Percentiles rank a stretch among this genome's conserved stretches.
These are phyloP conservation scores for Aspergillus carlsbadensis DNA, from an alignment of 495 filamentous ascomycete species.

Conservation along the genomic window DNA sequence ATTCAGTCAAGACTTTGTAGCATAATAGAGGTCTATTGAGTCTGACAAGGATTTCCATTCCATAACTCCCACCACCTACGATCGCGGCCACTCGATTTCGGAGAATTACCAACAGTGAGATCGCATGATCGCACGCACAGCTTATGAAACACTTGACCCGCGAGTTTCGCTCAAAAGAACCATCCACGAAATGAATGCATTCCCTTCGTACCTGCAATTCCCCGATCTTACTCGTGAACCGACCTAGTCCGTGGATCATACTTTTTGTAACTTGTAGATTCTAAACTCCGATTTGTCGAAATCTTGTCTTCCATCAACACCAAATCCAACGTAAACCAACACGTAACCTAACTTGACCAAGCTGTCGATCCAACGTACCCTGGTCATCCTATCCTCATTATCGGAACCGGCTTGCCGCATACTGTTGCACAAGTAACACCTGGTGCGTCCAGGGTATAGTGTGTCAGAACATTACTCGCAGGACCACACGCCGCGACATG, in stretches of 20 bases:
- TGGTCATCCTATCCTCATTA: not conserved
- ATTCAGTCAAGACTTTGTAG: slow-evolving; percentile 21
- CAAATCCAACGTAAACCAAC: too few relatives aligned
- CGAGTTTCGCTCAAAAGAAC: not conserved
- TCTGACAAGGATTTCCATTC: slow-evolving; percentile 15
- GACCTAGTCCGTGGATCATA: too few relatives aligned
- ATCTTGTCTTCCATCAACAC: too few relatives aligned
- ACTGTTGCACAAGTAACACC: not conserved
- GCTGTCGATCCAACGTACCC: too few relatives aligned
- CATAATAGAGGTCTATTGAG: slow-evolving; percentile 27
- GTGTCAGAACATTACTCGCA: too few relatives aligned
- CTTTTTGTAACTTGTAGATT: too few relatives aligned
- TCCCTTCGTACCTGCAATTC: too few relatives aligned
- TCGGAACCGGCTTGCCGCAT: slow-evolving; percentile 3
- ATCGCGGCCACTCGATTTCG: not conserved
- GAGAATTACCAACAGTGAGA: not conserved
- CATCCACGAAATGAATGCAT: not conserved
- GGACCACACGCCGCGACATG: too few relatives aligned
- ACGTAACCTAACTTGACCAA: too few relatives aligned
- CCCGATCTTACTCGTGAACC: too few relatives aligned
- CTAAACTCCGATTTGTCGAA: too few relatives aligned
- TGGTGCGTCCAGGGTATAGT: not conserved
- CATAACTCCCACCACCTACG: not conserved
- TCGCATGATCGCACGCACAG: too few relatives aligned
- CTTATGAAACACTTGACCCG: not conserved